Base-by-base conservation (phyloP, 2,329 filamentous ascomycete species). In the Fusarium kyushuense region DNA sequence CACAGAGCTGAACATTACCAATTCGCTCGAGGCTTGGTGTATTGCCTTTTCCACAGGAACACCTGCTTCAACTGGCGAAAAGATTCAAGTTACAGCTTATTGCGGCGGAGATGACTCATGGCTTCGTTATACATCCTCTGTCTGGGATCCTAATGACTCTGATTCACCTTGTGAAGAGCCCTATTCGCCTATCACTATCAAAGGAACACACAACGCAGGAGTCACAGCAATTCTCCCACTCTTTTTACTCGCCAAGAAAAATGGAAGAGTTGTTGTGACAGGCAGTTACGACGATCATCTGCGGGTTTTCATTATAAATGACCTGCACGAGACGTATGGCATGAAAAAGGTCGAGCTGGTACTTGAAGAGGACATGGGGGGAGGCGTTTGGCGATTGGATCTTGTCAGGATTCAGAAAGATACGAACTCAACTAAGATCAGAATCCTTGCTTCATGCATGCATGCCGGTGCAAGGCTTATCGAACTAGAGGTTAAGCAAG, bases 201-300 rank as follows among this genome's bases (percentile, higher is more conserved):
- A 84, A 63, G 75, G 77, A n/a, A 65, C 72, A 29, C 93, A 97
- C 73, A 83, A 84, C n/a, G 93, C 94, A 3, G 95, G 96, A 13
- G 92, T 98, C 1, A 97, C 94, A 0, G 89, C 93, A 3, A 96
- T 98, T 54, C 79, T 97, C 4, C 92, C 94, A 0, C 80, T 97
- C 4, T 75, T 84, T 2, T 21, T 81, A 4, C 72, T 77, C 2
- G 70, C 75, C 0, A 69, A 76, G 11, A 81, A 84, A 11, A 80
- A 81, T 5, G 82, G 83, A 2, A 82, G 84, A 6, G 74, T 96
- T 6, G 78, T 97, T 4, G 74, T 97, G 4, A 97, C 94, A 0
- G 96, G 96, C 6, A 96, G 93, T 75, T 99, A 98, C 75, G 96
- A 98, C 73, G 94, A 98, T 72, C 83, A 85, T 63, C 82, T 98